These are phyloP conservation scores for Trichodelitschia bisporula DNA, from an alignment of 495 filamentous ascomycete species.

Conservation along the genomic window DNA sequence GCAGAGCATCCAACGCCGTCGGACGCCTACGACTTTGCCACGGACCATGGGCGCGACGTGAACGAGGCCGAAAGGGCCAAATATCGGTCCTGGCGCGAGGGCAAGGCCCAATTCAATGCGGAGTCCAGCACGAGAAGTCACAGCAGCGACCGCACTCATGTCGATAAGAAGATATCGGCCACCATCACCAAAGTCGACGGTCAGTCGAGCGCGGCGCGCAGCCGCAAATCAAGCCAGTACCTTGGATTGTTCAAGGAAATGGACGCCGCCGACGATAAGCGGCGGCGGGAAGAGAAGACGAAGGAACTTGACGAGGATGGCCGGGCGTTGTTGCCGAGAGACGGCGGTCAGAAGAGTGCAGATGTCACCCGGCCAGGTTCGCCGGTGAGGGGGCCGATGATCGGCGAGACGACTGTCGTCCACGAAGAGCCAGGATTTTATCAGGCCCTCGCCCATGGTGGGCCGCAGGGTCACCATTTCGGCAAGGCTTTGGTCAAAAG, in stretches of 20 bases:
- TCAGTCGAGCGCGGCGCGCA: constrained; percentile 32
- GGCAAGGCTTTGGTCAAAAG: too few relatives aligned
- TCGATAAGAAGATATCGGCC: constrained; percentile 70
- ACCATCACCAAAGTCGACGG: constrained; percentile 50
- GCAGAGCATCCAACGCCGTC: too few relatives aligned
- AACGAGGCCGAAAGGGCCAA: constrained; percentile 8
- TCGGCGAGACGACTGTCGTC: too few relatives aligned
- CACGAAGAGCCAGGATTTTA: too few relatives aligned
- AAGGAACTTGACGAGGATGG: too few relatives aligned
- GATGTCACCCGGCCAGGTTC: too few relatives aligned
- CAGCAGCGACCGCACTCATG: constrained; percentile 17
- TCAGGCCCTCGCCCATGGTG: too few relatives aligned
- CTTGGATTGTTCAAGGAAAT: constrained; percentile 85
- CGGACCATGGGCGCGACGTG: constrained; percentile 2
- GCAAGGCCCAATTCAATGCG: constrained; percentile 3
- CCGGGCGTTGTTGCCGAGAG: too few relatives aligned
- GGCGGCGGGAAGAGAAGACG: constrained; percentile 14
- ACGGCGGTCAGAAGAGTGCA: too few relatives aligned
- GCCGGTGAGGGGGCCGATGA: too few relatives aligned
- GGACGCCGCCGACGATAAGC: constrained; percentile 26
- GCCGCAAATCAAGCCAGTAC: constrained; percentile 83
- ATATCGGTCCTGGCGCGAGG: constrained; percentile 18
- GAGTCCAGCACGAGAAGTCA: constrained; percentile 5
- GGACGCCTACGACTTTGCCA: too few relatives aligned
- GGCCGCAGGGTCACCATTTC: too few relatives aligned